phyloP scores from a whole-genome alignment of 129 eudicot genomes.

The Helianthus annuus region DNA sequence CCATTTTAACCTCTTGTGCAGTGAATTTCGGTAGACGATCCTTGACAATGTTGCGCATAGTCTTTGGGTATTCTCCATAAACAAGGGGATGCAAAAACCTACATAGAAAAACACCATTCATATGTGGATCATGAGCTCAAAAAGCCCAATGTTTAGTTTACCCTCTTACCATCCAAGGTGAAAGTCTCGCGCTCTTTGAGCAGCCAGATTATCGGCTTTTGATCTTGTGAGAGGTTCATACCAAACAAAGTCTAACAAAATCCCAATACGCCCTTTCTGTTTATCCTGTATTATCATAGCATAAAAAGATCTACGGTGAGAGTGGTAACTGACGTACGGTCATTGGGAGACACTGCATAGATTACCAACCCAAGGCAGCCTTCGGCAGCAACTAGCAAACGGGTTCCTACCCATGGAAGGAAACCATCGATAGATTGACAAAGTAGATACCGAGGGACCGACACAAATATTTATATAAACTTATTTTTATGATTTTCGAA shows the following conservation, averaged over 20 bases:
- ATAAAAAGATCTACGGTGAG: neutral
- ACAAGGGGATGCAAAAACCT: slow-evolving; percentile 94
- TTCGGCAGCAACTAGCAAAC: too few relatives aligned
- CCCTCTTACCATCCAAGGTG: slow-evolving; percentile 80
- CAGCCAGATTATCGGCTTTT: slow-evolving; percentile 67
- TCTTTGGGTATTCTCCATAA: slow-evolving; percentile 88
- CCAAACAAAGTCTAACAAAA: slow-evolving; percentile 88
- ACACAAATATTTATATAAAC: too few relatives aligned
- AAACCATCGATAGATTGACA: too few relatives aligned
- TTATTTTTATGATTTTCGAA: too few relatives aligned
- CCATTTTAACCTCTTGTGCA: slow-evolving; percentile 62
- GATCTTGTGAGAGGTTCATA: slow-evolving; percentile 80
- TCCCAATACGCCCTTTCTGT: slow-evolving; percentile 85
- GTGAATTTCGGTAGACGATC: slow-evolving; percentile 83
- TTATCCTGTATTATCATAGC: slow-evolving; percentile 40
- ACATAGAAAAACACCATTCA: neutral
- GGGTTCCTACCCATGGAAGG: too few relatives aligned
- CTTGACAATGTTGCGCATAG: slow-evolving; percentile 77
- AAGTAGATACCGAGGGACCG: too few relatives aligned
- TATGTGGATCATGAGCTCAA: neutral
- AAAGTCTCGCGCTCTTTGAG: slow-evolving; percentile 93
- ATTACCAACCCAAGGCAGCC: too few relatives aligned
- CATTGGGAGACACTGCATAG: too few relatives aligned
- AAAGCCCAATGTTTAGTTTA: neutral
- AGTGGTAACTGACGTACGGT: too few relatives aligned